Base-by-base conservation (phyloP, 306 rosid species). In the Dalbergia cultrata region DNA sequence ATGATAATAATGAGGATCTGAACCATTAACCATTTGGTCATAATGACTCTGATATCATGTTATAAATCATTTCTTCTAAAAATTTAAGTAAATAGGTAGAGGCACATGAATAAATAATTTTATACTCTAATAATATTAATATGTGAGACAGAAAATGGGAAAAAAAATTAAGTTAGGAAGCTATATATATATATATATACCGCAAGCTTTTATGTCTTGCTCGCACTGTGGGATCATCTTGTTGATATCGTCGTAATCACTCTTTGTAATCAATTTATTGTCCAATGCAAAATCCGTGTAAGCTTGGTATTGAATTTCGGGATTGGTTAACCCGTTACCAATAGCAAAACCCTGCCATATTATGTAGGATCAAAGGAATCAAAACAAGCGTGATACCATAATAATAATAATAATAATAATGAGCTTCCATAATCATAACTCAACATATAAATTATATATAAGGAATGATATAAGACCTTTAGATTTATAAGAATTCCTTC, bases 251-350 rank as follows among this genome's bases (percentile, higher is more conserved):
- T 81, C 69, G 3, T 85, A 79, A 16, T 89, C 88, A 14, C 56
- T 53, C 77, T 88, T 83, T 0, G 63, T 70, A 73, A 95, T 93
- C 80, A 95, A 80, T 18, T 86, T 82, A 63, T 67, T 90, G 9
- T 86, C 81, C 33, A 91, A 65, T n/a, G 99, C 97, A 84, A 75
- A 95, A n/a, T 93, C 94, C 9, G 91, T 44, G 73, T 91, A 90
- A 57, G 99, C 93, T 83, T 18, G 75, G 86, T 87, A 95, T 63
- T 95, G 99, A 78, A 90, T 85, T 60, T 17, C 87, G 8, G 98
- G 96, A 78, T 95, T 86, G 6, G 94, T 93, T 58, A 91, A 70
- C 21, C 97, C 98, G 57, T 95, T 95, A 14, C 99, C 99, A 49
- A 95, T 89, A 14, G 98, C 97, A 69, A 93, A 84, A 57, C 99